These are phyloP conservation scores for Effrenium voratum DNA, from an alignment of 73 alveolate species.

Conservation along the genomic window DNA sequence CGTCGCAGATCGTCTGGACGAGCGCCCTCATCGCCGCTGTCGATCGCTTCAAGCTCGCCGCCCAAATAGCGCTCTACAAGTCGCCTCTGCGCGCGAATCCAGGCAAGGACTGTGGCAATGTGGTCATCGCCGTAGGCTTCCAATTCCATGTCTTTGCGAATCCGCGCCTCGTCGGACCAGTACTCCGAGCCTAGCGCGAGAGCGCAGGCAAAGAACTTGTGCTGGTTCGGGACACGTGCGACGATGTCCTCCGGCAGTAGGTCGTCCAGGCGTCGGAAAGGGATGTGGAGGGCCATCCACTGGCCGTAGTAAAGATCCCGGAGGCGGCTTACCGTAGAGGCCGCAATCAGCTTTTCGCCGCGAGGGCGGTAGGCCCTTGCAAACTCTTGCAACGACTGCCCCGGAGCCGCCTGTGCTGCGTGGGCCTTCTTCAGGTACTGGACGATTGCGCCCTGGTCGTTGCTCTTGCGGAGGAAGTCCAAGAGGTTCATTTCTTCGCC, in stretches of 20 bases:
- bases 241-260: too few relatives aligned
- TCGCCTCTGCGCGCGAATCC: neutral
- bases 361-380: neutral
- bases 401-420: neutral
- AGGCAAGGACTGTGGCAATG: neutral
- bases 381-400: neutral
- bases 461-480: conserved; percentile 39
- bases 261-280: too few relatives aligned
- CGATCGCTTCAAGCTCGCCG: too few relatives aligned
- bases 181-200: neutral
- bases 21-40: too few relatives aligned
- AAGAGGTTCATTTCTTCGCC: neutral
- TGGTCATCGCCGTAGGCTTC: neutral
- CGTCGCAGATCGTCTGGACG: too few relatives aligned
- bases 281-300: too few relatives aligned
- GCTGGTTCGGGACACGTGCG: neutral
- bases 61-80: neutral
- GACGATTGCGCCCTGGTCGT: neutral
- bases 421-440: neutral
- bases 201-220: neutral
- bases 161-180: neutral
- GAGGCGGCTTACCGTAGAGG: too few relatives aligned
- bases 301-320: too few relatives aligned
- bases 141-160: neutral
- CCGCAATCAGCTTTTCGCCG: conserved; percentile 36